phyloP scores from a whole-genome alignment of 2,329 filamentous ascomycete genomes.

The Pseudopyrenochaeta lycopersici region DNA sequence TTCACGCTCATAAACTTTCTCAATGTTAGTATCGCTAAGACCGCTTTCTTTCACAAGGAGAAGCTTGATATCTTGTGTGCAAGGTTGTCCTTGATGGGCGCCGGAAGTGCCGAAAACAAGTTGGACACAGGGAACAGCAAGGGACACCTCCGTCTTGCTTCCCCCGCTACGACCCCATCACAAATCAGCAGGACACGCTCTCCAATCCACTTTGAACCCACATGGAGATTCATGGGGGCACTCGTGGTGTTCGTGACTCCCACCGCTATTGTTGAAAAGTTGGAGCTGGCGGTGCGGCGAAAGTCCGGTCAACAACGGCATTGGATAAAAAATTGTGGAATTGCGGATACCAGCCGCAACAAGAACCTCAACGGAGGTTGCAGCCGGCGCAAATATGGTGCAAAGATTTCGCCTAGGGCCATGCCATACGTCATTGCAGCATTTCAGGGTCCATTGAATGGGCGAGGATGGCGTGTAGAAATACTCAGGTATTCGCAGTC shows the following conservation, averaged over 20 bases:
- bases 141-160: not conserved
- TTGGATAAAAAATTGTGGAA: slow-evolving; percentile 29
- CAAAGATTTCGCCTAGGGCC: slow-evolving; percentile 39
- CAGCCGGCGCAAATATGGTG: slow-evolving; percentile 17
- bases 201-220: slow-evolving; percentile 9
- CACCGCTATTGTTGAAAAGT: slow-evolving; percentile 25
- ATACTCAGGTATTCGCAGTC: not conserved
- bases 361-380: slow-evolving; percentile 33
- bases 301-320: slow-evolving; percentile 24
- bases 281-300: slow-evolving; percentile 20
- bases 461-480: slow-evolving; percentile 9
- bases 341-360: slow-evolving; percentile 28
- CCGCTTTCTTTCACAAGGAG: no score
- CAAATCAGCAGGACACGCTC: not conserved
- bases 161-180: not conserved
- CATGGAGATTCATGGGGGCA: slow-evolving; percentile 13
- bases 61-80: no score
- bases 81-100: no score
- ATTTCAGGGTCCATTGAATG: slow-evolving; percentile 21
- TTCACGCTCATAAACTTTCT: no score
- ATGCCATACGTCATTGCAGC: slow-evolving; percentile 34
- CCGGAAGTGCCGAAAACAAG: no score
- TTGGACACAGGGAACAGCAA: no score
- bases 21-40: no score
- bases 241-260: slow-evolving; percentile 1